Evolutionary conservation across 2,329 filamentous ascomycete genomes (phyloP).

Genomic region (Aspergillus udagawae): DNA sequence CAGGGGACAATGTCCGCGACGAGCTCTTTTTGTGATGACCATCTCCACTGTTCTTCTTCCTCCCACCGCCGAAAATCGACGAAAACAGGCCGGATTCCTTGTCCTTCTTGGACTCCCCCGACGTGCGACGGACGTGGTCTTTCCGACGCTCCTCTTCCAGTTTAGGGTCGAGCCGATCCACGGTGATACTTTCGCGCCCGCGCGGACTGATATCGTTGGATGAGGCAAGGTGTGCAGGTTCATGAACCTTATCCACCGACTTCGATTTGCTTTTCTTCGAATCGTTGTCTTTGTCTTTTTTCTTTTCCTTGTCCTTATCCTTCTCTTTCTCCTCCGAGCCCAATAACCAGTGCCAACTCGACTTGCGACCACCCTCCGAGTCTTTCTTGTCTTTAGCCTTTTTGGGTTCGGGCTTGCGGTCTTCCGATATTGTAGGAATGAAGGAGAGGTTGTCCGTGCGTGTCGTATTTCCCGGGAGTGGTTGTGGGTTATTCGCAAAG

Average conservation of each 20-base stretch:
- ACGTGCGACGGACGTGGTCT: constrained; percentile 70
- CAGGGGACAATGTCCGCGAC: constrained; percentile 73
- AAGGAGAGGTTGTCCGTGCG: constrained; percentile 76
- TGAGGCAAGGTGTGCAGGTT: constrained; percentile 77
- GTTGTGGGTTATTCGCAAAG: constrained; percentile 61
- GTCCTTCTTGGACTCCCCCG: constrained; percentile 70
- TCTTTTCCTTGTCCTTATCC: constrained; percentile 51
- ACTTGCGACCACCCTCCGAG: constrained; percentile 67
- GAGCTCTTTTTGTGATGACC: constrained; percentile 68
- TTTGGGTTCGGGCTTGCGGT: constrained; percentile 71
- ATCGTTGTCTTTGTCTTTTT: constrained; percentile 65
- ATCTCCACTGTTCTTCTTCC: constrained; percentile 80
- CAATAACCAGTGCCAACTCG: constrained; percentile 74
- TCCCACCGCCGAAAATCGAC: constrained; percentile 83
- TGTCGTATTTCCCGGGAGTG: constrained; percentile 64
- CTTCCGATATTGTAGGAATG: constrained; percentile 71
- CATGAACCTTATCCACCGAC: constrained; percentile 57
- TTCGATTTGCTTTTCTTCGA: constrained; percentile 53
- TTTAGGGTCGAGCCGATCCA: constrained; percentile 75
- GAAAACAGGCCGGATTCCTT: constrained; percentile 86
- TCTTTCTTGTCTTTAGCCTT: constrained; percentile 64
- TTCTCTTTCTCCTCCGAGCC: constrained; percentile 71
- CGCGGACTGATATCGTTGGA: constrained; percentile 67
- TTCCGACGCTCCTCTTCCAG: constrained; percentile 69
- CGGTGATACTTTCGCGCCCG: constrained; percentile 73